Evolutionary conservation across 345 rosid species (phyloP).

Genomic region (Salix viminalis): DNA sequence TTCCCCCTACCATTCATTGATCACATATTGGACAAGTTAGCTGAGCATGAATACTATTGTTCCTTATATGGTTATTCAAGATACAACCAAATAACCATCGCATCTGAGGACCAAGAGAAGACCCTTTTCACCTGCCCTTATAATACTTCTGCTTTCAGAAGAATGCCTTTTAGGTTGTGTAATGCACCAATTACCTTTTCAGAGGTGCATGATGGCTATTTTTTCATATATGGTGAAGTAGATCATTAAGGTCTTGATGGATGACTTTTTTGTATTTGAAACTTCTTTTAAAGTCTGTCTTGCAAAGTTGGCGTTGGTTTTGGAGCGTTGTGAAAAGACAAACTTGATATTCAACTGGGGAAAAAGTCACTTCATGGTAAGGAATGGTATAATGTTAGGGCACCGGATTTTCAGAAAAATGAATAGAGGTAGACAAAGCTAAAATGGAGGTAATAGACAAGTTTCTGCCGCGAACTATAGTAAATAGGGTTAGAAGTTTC

Average conservation of each 20-base stretch:
- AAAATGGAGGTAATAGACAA: background rate
- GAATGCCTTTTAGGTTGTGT: too few species aligned
- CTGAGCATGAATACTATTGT: background rate
- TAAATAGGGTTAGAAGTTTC: background rate
- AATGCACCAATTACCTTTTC: background rate
- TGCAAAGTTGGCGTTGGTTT: background rate
- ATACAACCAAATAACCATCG: too few species aligned
- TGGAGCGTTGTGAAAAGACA: too few species aligned
- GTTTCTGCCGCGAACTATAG: too few species aligned
- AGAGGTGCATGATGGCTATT: background rate
- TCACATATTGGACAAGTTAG: background rate
- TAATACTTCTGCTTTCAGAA: too few species aligned
- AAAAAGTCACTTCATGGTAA: background rate
- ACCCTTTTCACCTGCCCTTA: too few species aligned
- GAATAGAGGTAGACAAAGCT: background rate
- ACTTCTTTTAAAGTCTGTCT: too few species aligned
- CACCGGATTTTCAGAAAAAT: background rate
- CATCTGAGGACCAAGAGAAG: too few species aligned
- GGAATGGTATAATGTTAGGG: background rate
- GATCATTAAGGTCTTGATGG: background rate
- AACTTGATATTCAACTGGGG: background rate
- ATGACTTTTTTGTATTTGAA: background rate
- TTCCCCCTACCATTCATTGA: background rate
- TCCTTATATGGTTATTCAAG: too few species aligned
- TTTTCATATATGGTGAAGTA: background rate